Base-by-base conservation (phyloP, 495 filamentous ascomycete species). In the Hypoxylon perforatum region DNA sequence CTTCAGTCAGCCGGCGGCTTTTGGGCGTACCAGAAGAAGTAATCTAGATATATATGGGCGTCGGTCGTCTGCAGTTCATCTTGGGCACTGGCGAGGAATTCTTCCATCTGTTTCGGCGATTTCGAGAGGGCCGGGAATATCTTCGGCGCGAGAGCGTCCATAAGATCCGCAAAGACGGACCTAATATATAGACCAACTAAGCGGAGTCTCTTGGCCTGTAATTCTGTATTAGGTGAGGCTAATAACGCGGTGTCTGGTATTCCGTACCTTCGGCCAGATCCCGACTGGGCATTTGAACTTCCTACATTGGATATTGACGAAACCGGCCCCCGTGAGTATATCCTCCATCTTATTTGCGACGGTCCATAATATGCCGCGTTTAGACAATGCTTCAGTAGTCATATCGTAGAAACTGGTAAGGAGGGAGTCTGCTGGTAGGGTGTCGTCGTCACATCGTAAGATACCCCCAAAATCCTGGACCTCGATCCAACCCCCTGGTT, bases 201-300 rank as follows among this genome's bases (percentile, higher is more conserved):
- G 62, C 85, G 85, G 70, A 87, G 65, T 33, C 77, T 78, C 38
- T 77, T 78, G 55, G 90, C 51, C 36, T 54, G 18, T 4, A 8
- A 19, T 10, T 38, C 17, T 23, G 3, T 54, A 36, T 54, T 42
- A 54, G 51, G 15, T 36, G 28, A 36, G 9, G n/a, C 33, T 9
- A 17, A 0, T 14, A 36, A 9, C 17, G 19, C 15, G 23, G n/a
- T 52, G 1, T 88, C n/a, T 10, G 14, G 7, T n/a, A 36, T 38
- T 2, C 5, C 10, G 8, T 42, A 54, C 83, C 42, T 77, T 76
- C 0, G 87, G 76, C 87, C 85, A 88, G 2, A 78, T 70, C 39
- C 86, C 88, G 12, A 78, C 77, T 0, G 87, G 88, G 18, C 85
- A 72, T 67, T 87, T 87, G 57, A 73, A 77, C 8, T 78, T 53